Percentiles rank a stretch among this genome's conserved stretches.
Evolutionary conservation across 1,139 yeast genomes (phyloP).

Genomic region (Geotrichum siamense): DNA sequence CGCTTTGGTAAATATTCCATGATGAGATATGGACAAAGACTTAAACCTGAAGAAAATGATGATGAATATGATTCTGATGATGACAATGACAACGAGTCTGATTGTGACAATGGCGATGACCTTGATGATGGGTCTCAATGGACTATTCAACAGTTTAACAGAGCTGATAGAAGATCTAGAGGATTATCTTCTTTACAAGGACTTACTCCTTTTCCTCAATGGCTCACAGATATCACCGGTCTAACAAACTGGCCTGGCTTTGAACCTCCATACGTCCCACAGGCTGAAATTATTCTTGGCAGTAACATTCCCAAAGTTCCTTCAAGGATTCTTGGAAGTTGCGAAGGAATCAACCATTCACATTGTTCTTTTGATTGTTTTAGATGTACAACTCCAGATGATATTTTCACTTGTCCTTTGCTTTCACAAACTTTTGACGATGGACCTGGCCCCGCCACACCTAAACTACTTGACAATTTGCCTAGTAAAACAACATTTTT

Average conservation of each 20-base stretch:
- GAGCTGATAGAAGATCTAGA: constrained; percentile 3
- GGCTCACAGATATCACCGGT: constrained; percentile 74
- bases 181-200: constrained; percentile 8
- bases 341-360: constrained; percentile 43
- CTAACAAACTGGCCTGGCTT: constrained; percentile 72
- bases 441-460: constrained; percentile 78
- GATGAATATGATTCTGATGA: neutral
- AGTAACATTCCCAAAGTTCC: constrained; percentile 44
- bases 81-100: constrained; percentile 1
- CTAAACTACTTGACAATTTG: constrained; percentile 48
- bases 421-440: constrained; percentile 89
- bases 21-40: neutral
- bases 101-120: constrained; percentile 9
- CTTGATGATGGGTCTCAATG: constrained; percentile 3
- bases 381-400: constrained; percentile 72
- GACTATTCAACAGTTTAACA: neutral
- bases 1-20: neutral
- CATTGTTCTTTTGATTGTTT: constrained; percentile 83
- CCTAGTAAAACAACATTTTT: constrained; percentile 64
- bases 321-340: constrained; percentile 52
- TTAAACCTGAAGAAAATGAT: neutral
- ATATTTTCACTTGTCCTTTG: constrained; percentile 60
- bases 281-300: constrained; percentile 57
- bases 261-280: constrained; percentile 80
- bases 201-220: constrained; percentile 48